Percentiles rank a stretch among this genome's conserved stretches.
Conservation (phyloP, 2,329 filamentous ascomycete species). For the Teratosphaeria destructans region DNA sequence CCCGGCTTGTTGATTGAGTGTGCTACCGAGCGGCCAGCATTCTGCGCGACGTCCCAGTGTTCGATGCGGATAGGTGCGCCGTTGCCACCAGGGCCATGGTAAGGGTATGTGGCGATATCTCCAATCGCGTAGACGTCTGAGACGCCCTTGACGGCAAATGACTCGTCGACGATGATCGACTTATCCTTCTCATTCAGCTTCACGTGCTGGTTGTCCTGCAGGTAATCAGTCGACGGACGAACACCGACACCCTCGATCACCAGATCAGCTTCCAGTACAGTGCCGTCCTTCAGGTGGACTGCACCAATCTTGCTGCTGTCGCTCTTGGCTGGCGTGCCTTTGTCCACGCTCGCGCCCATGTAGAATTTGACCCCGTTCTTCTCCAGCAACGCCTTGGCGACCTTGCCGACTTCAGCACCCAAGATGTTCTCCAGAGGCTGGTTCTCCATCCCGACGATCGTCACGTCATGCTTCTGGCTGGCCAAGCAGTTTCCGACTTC, state of each 20-base stretch:
- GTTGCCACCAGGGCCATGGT: slow-evolving; percentile 75
- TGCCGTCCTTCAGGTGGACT: slow-evolving; percentile 77
- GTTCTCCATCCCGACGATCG: slow-evolving; percentile 79
- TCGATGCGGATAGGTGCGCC: slow-evolving; percentile 73
- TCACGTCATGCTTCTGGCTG: slow-evolving; percentile 68
- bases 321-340: slow-evolving; percentile 60
- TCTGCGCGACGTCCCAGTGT: slow-evolving; percentile 98
- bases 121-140: slow-evolving; percentile 85
- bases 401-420: slow-evolving; percentile 66
- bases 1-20: slow-evolving; percentile 60
- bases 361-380: slow-evolving; percentile 83
- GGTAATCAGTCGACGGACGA: slow-evolving; percentile 70
- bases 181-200: slow-evolving; percentile 72
- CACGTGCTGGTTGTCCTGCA: slow-evolving; percentile 60
- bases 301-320: slow-evolving; percentile 66
- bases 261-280: slow-evolving; percentile 71
- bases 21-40: slow-evolving; percentile 72
- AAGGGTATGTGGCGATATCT: slow-evolving; percentile 91
- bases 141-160: slow-evolving; percentile 64
- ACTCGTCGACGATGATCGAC: slow-evolving; percentile 71
- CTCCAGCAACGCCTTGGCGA: slow-evolving; percentile 70
- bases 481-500: slow-evolving; percentile 79
- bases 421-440: slow-evolving; percentile 79
- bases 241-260: slow-evolving; percentile 91
- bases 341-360: slow-evolving; percentile 70